phyloP scores from a whole-genome alignment of 202 grass and related monocot species.

The Zizania palustris region DNA sequence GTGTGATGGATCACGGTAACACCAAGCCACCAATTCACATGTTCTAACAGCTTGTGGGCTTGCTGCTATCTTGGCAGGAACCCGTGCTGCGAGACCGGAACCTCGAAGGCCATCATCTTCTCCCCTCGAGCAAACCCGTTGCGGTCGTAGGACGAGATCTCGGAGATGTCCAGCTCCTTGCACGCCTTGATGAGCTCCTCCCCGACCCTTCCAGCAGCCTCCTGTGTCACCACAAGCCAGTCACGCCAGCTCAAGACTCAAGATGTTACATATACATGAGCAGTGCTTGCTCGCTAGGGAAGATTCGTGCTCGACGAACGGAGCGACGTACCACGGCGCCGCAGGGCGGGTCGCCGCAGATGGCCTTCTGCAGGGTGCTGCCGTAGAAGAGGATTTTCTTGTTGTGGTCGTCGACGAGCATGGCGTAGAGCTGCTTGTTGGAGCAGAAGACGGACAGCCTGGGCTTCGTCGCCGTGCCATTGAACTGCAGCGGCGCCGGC shows the following conservation, averaged over 20 bases:
- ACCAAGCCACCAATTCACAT: not conserved
- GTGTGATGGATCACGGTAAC: not conserved
- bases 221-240: conserved; percentile 38
- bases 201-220: conserved; percentile 73
- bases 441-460: conserved; percentile 92
- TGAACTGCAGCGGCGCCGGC: conserved; percentile 55
- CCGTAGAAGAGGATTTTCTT: conserved; percentile 83
- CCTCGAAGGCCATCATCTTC: conserved; percentile 82
- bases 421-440: conserved; percentile 75
- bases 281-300: not conserved
- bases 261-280: not conserved
- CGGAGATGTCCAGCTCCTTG: conserved; percentile 61
- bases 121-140: conserved; percentile 84
- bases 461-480: conserved; percentile 76
- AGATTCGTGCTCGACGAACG: not conserved
- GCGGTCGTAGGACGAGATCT: conserved; percentile 81
- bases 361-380: conserved; percentile 77
- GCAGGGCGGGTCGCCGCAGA: conserved; percentile 60
- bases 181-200: conserved; percentile 73
- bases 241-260: not conserved
- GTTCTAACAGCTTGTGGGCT: not conserved
- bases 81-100: conserved; percentile 59
- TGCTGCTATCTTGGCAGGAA: conserved; percentile 67
- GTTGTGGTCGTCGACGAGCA: conserved; percentile 88
- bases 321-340: conserved; percentile 36